A percentile compares a stretch with the other conserved stretches of the same genome.
Evolutionary conservation across 1,284 basidiomycete genomes (phyloP).

Genomic region (Boletus chippewaensis): DNA sequence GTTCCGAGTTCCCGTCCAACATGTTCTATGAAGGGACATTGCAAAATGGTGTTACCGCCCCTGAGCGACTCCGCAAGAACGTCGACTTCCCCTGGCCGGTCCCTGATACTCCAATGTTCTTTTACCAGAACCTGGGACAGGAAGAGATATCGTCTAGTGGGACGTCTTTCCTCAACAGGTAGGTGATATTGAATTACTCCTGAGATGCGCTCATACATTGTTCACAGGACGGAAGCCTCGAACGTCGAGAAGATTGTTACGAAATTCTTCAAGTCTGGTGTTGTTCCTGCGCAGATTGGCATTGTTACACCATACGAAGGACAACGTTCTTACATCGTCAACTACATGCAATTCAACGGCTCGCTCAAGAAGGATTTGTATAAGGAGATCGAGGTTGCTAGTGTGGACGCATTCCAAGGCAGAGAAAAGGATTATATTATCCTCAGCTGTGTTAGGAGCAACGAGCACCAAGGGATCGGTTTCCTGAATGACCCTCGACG

Average conservation of each 20-base stretch:
- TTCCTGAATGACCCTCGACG: slow-evolving; percentile 98
- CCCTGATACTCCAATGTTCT: slow-evolving; percentile 98
- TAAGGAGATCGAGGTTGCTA: slow-evolving; percentile 98
- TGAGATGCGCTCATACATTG: slow-evolving; percentile 1
- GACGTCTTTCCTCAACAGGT: slow-evolving; percentile 96
- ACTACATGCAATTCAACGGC: slow-evolving; percentile 99
- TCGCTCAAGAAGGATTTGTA: slow-evolving; percentile 98
- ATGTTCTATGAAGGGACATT: slow-evolving; percentile 99
- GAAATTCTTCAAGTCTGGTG: slow-evolving; percentile 98
- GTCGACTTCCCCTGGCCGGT: slow-evolving; percentile 99
- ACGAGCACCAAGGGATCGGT: slow-evolving; percentile 99
- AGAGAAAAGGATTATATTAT: slow-evolving; percentile 99
- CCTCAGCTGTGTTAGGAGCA: slow-evolving; percentile 96
- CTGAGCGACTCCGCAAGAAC: slow-evolving; percentile 93
- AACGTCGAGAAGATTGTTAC: slow-evolving; percentile 99
- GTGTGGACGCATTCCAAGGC: slow-evolving; percentile 98
- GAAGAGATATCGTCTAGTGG: slow-evolving; percentile 99
- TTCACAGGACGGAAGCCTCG: slow-evolving; percentile 85
- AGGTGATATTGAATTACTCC: slow-evolving; percentile 6
- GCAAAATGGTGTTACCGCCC: slow-evolving; percentile 98
- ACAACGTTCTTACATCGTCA: slow-evolving; percentile 97
- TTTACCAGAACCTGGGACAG: slow-evolving; percentile 98
- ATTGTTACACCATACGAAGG: slow-evolving; percentile 99
- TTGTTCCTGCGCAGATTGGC: slow-evolving; percentile 92
- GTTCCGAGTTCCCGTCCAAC: slow-evolving; percentile 98